Evolutionary conservation across 1,139 yeast genomes (phyloP), one percentile per base, ranked within the genome.

Genomic region (Hansenula lynferdii): DNA sequence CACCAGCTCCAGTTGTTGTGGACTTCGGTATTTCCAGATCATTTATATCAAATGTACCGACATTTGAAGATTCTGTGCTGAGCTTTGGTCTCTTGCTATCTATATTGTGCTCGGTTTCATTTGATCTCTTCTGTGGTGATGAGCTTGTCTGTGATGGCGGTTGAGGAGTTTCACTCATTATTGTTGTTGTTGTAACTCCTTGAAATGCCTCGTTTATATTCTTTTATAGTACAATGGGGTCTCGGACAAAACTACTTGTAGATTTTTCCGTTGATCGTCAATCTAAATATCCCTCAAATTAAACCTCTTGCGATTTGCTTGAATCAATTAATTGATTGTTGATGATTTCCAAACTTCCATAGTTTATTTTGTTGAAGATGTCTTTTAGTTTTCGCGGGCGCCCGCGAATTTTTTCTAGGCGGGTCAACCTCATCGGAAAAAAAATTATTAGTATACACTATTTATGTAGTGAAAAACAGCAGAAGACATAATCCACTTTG

Each of bases 41-140:
- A 19, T 20, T 22, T 17, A 29, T 28, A 25, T 31, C 31, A 29
- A 39, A 30, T 5, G 30, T 27, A 7, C 30, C 34, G 5, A 33
- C 10, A 20, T 33, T 36, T 8, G 27, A 12, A 8, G 12, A 25
- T 11, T 20, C 12, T 5, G 26, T 27, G 4, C 26, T n/a, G 8
- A 31, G 10, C 19, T 37, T 40, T 3, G 18, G 14, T 17, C 42
- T 34, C 16, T 40, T 40, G 9, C 25, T 5, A 28, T 38, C 41
- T n/a, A 11, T 6, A 15, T 28, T 27, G 4, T 8, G 6, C 12
- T 26, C 18, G 4, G 16, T 15, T 11, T 20, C 27, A 26, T 16
- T 31, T 4, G 12, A 11, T 22, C 44, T 29, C 15, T 41, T 39
- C 18, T 32, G 40, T 18, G 47, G 47, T 9, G 45, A 42, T 18